Percentiles rank a stretch among this genome's conserved stretches.
Conservation (phyloP, 305 asterid species). For the Andrographis paniculata region DNA sequence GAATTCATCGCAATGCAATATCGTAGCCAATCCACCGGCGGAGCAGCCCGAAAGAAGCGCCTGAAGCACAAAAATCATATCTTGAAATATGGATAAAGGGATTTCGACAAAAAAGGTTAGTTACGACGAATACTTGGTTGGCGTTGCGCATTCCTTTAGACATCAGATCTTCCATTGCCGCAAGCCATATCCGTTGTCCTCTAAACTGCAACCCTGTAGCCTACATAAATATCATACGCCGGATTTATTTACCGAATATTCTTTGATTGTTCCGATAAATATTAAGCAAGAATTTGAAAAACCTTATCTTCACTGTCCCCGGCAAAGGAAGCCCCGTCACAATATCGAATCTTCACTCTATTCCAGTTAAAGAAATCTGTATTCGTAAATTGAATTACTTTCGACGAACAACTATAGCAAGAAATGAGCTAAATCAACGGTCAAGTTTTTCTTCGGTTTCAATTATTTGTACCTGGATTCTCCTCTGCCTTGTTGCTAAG, state of each 20-base stretch:
- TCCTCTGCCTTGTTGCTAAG: conserved; percentile 85
- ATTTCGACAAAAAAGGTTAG: not conserved
- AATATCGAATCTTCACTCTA: conserved; percentile 85
- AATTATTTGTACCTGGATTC: conserved; percentile 95
- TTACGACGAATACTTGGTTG: conserved; percentile 33
- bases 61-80: conserved; percentile 19
- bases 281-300: not conserved
- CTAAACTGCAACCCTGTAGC: conserved; percentile 76
- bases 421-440: not conserved
- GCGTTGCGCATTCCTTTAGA: conserved; percentile 79
- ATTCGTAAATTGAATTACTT: not conserved
- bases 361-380: conserved; percentile 98
- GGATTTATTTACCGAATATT: not conserved
- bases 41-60: conserved; percentile 91
- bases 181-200: conserved; percentile 75
- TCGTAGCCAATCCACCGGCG: conserved; percentile 92
- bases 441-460: too few relatives aligned
- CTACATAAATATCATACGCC: conserved; percentile 23
- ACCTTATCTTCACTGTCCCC: conserved; percentile 90
- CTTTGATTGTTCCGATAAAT: too few relatives aligned
- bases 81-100: not conserved
- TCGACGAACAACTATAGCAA: not conserved
- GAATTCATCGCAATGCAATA: conserved; percentile 81
- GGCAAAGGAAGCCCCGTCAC: conserved; percentile 93
- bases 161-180: conserved; percentile 70